Conservation (phyloP, 805 yeast genomes). For the Millerozyma acaciae region DNA sequence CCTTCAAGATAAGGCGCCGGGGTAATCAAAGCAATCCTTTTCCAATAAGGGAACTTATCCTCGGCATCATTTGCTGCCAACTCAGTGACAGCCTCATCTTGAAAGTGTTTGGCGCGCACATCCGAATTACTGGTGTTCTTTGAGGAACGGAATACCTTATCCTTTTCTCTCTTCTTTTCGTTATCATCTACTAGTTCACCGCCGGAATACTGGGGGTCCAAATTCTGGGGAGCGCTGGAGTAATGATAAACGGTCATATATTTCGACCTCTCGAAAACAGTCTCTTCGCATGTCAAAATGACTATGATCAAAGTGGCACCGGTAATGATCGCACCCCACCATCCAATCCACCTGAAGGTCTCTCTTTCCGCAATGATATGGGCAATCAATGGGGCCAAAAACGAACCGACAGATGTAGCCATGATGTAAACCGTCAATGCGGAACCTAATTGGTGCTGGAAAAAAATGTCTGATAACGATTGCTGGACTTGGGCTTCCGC, state of each 20-base stretch:
- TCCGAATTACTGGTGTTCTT: too few species aligned
- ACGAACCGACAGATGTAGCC: constrained; percentile 74
- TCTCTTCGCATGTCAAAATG: constrained; percentile 65
- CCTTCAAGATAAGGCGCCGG: constrained; percentile 60
- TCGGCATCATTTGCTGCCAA: too few species aligned
- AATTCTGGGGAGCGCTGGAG: too few species aligned
- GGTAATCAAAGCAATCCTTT: constrained; percentile 47
- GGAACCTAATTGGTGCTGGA: constrained; percentile 71
- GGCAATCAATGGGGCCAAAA: constrained; percentile 74
- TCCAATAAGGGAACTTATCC: constrained; percentile 36
- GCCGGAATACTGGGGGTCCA: constrained; percentile 7
- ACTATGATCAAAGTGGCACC: constrained; percentile 48
- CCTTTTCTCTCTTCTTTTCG: constrained; percentile 4
- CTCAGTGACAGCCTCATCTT: neutral
- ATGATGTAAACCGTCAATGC: constrained; percentile 70
- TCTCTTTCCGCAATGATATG: constrained; percentile 61
- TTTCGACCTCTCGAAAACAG: constrained; percentile 55
- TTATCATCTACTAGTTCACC: constrained; percentile 5
- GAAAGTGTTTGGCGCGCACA: too few species aligned
- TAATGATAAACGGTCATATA: constrained; percentile 18
- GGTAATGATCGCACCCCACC: constrained; percentile 51
- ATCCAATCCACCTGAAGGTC: constrained; percentile 80
- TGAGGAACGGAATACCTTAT: too few species aligned
- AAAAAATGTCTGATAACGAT: constrained; percentile 68
- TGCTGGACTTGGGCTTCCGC: constrained; percentile 71